These are phyloP conservation scores for Odonthalia washingtoniensis DNA, from an alignment of 31 red algal genomes.

Conservation along the genomic window DNA sequence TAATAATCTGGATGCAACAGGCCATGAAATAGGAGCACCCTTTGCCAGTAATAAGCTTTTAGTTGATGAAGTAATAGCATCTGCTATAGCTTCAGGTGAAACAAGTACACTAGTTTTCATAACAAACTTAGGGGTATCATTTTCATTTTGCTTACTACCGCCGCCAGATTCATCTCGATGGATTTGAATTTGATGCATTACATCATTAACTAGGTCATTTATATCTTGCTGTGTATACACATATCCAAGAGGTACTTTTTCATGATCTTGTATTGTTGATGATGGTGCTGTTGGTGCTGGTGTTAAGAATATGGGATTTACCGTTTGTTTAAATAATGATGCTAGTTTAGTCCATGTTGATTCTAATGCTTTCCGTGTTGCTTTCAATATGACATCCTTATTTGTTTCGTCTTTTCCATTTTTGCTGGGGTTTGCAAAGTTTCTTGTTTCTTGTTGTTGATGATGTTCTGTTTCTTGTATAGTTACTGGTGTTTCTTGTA, in stretches of 20 bases:
- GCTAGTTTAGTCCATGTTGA: slow-evolving; percentile 19
- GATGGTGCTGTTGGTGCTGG: neutral
- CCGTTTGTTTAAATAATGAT: slow-evolving; percentile 5
- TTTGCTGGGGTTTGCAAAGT: too few relatives aligned
- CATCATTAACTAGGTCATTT: slow-evolving; percentile 46
- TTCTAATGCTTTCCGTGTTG: neutral
- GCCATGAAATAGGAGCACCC: slow-evolving; percentile 13
- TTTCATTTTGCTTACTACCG: neutral
- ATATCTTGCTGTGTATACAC: slow-evolving; percentile 54
- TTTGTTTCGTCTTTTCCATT: neutral
- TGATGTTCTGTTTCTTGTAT: too few relatives aligned
- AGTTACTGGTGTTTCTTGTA: too few relatives aligned
- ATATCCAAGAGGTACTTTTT: neutral
- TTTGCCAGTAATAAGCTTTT: slow-evolving; percentile 36
- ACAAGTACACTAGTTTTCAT: slow-evolving; percentile 47
- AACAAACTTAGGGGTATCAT: slow-evolving; percentile 9
- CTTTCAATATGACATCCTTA: neutral
- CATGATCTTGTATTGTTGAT: neutral
- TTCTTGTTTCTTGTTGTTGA: too few relatives aligned
- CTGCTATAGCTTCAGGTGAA: slow-evolving; percentile 42
- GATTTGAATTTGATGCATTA: slow-evolving; percentile 57
- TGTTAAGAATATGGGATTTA: slow-evolving; percentile 18
- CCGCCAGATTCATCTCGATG: slow-evolving; percentile 19
- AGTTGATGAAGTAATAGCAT: slow-evolving; percentile 42
- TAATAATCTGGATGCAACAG: slow-evolving; percentile 29